phyloP scores from a whole-genome alignment of 2,329 filamentous ascomycete species.

The Cladophialophora bantiana region DNA sequence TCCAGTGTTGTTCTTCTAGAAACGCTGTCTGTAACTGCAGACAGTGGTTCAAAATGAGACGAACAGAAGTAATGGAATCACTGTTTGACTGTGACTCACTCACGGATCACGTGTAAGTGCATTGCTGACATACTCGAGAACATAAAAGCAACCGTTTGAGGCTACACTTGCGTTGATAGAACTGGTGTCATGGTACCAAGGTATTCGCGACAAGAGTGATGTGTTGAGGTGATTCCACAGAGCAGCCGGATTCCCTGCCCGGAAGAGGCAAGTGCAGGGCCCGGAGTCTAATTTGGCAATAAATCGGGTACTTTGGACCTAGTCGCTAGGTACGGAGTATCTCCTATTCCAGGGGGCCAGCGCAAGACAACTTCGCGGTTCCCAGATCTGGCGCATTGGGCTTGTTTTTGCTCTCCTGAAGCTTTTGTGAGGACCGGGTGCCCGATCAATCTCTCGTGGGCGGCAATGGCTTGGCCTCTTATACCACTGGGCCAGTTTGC shows the following conservation, averaged over 20 bases:
- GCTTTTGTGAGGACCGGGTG: neutral
- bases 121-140: neutral
- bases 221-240: neutral
- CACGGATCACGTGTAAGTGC: neutral
- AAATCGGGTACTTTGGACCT: neutral
- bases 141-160: neutral
- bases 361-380: neutral
- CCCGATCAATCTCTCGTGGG: neutral
- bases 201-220: neutral
- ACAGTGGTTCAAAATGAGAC: no score
- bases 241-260: neutral
- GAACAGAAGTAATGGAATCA: no score
- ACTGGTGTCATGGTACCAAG: neutral
- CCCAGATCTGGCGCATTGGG: neutral
- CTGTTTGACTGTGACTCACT: neutral
- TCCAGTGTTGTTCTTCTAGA: no score
- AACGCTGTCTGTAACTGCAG: no score
- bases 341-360: neutral
- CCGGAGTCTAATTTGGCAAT: neutral
- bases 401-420: neutral
- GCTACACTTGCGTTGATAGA: neutral
- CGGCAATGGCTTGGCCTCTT: constrained; percentile 14
- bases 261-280: neutral
- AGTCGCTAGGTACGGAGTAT: no score
- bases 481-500: neutral